Evolutionary conservation across 768 basidiomycete species (phyloP).

Genomic region (Tulasnella sp.): DNA sequence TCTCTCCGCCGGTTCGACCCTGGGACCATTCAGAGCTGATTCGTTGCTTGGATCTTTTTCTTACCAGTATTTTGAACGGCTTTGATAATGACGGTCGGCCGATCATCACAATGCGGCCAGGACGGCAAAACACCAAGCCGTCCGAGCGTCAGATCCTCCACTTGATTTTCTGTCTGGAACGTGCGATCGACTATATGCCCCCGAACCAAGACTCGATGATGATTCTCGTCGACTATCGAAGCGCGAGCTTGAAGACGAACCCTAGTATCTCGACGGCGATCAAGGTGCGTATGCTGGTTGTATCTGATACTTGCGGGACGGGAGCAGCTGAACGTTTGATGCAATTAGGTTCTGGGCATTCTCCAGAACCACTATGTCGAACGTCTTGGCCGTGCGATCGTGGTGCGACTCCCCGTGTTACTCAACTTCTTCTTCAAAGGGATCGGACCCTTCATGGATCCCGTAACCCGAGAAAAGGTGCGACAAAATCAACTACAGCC

Average conservation of each 20-base stretch:
- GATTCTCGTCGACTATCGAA: conserved; percentile 79
- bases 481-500: conserved; percentile 13
- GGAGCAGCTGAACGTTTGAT: background rate
- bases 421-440: conserved; percentile 72
- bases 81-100: conserved; percentile 83
- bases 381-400: conserved; percentile 72
- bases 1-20: background rate
- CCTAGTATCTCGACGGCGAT: conserved; percentile 72
- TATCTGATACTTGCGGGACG: background rate
- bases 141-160: conserved; percentile 71
- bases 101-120: conserved; percentile 80
- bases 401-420: conserved; percentile 68
- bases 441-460: conserved; percentile 78
- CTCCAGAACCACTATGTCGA: conserved; percentile 85
- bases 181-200: conserved; percentile 83
- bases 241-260: conserved; percentile 68
- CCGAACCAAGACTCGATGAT: conserved; percentile 71
- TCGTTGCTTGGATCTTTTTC: background rate
- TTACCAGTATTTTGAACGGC: conserved; percentile 58
- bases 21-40: background rate
- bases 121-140: conserved; percentile 71
- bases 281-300: conserved; percentile 38
- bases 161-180: conserved; percentile 82
- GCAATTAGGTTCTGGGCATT: conserved; percentile 50
- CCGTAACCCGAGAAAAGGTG: conserved; percentile 80